A percentile compares a stretch with the other conserved stretches of the same genome.
These are phyloP conservation scores for Phytophthora meadii DNA, from an alignment of 352 stramenopile species.

Conservation along the genomic window DNA sequence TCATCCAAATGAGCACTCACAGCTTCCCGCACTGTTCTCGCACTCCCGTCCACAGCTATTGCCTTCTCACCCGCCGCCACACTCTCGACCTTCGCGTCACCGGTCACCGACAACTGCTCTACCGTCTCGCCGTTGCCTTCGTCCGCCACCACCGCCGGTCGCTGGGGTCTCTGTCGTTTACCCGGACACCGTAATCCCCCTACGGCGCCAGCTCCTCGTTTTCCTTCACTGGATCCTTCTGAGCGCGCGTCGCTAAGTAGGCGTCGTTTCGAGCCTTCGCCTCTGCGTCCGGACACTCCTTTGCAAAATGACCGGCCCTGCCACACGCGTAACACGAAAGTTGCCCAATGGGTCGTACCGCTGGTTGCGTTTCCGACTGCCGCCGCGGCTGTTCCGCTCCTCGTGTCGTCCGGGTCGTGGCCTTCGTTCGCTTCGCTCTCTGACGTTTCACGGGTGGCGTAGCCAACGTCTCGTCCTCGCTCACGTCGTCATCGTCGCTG, in stretches of 20 bases:
- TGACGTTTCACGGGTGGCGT: neutral
- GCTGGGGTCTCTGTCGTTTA: neutral
- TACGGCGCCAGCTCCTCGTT: neutral
- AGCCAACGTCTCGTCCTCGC: neutral
- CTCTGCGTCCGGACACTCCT: neutral
- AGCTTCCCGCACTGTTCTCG: neutral
- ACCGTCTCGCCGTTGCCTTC: too few species aligned
- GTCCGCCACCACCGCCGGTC: neutral
- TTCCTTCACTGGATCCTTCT: neutral
- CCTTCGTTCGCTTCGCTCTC: neutral
- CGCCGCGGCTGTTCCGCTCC: too few species aligned
- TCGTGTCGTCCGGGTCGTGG: neutral
- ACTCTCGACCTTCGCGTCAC: too few species aligned
- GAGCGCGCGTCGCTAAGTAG: neutral
- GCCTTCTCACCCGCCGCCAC: too few species aligned
- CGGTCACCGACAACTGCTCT: too few species aligned
- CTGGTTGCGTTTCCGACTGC: too few species aligned
- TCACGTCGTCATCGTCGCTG: neutral
- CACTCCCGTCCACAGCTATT: neutral
- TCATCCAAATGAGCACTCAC: neutral
- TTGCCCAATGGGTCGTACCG: neutral
- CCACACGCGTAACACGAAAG: neutral
- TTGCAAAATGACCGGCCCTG: neutral
- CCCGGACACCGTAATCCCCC: neutral
- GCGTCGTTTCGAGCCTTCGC: neutral